These are phyloP conservation scores for Ceratobasidium sp. DNA, from an alignment of 1,284 basidiomycete species.

Conservation along the genomic window DNA sequence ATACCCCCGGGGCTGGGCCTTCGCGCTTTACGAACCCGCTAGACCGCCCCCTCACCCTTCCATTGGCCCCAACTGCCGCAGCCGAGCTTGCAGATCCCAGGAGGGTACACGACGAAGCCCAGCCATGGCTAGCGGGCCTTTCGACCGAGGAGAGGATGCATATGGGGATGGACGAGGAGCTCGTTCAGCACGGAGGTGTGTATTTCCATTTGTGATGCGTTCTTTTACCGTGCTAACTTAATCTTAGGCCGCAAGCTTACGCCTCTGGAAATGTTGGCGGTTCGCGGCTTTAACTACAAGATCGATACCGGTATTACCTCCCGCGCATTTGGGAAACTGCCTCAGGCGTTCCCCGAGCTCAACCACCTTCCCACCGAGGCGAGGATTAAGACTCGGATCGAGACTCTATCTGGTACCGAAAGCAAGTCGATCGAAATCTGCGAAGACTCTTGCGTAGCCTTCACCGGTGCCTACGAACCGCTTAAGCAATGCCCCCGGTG, in stretches of 20 bases:
- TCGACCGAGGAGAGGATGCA: neutral
- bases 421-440: conserved; percentile 39
- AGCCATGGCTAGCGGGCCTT: conserved; percentile 1
- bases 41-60: neutral
- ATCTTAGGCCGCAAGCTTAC: too few relatives aligned
- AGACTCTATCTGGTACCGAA: neutral
- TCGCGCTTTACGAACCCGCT: neutral
- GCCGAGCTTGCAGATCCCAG: neutral
- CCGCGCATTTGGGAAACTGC: neutral
- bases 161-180: neutral
- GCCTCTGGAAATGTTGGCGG: too few relatives aligned
- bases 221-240: too few relatives aligned
- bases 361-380: neutral
- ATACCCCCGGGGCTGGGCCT: conserved; percentile 18
- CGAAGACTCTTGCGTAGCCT: conserved; percentile 43
- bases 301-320: conserved; percentile 23
- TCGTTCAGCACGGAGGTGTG: conserved; percentile 1
- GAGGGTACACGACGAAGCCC: neutral
- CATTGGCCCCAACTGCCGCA: neutral
- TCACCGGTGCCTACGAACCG: conserved; percentile 18
- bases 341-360: conserved; percentile 3
- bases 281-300: too few relatives aligned
- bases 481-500: conserved; percentile 42
- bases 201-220: too few relatives aligned
- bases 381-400: neutral